Conservation (phyloP, 2,329 filamentous ascomycete genomes). For the Xylariaceae sp. region DNA sequence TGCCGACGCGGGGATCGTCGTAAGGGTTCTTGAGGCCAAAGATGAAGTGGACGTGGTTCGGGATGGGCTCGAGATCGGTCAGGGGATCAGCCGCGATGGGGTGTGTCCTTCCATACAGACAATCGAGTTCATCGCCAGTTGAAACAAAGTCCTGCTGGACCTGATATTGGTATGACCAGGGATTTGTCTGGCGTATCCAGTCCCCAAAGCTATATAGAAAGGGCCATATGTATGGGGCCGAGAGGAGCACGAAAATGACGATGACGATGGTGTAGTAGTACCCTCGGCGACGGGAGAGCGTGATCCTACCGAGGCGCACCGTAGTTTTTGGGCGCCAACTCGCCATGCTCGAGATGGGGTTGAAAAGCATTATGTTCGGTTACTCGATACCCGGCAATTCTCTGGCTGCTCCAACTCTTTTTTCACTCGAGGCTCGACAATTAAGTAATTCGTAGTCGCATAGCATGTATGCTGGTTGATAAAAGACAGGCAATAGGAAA, state of each 20-base stretch:
- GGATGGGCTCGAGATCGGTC: constrained; percentile 30
- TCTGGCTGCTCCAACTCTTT: neutral
- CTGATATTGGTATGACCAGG: constrained; percentile 35
- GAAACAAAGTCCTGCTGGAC: constrained; percentile 34
- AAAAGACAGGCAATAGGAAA: neutral
- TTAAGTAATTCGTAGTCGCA: constrained; percentile 8
- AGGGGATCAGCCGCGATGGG: constrained; percentile 9
- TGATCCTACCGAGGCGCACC: constrained; percentile 19
- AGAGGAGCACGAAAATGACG: constrained; percentile 22
- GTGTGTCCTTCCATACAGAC: constrained; percentile 30
- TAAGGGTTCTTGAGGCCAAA: constrained; percentile 37
- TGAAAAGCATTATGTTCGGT: neutral
- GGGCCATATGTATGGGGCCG: constrained; percentile 26
- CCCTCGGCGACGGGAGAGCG: constrained; percentile 23
- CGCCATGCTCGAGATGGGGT: constrained; percentile 4
- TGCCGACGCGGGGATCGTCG: constrained; percentile 29
- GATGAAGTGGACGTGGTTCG: constrained; percentile 39
- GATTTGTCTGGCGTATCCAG: constrained; percentile 34
- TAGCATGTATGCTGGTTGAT: neutral
- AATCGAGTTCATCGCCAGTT: constrained; percentile 34
- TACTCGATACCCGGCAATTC: neutral
- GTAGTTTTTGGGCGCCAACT: constrained; percentile 2
- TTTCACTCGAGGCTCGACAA: neutral
- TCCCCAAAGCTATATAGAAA: constrained; percentile 28
- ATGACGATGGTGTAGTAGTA: constrained; percentile 19